Base-by-base conservation (phyloP, 1,284 basidiomycete species). In the Hymenochaete sp. region DNA sequence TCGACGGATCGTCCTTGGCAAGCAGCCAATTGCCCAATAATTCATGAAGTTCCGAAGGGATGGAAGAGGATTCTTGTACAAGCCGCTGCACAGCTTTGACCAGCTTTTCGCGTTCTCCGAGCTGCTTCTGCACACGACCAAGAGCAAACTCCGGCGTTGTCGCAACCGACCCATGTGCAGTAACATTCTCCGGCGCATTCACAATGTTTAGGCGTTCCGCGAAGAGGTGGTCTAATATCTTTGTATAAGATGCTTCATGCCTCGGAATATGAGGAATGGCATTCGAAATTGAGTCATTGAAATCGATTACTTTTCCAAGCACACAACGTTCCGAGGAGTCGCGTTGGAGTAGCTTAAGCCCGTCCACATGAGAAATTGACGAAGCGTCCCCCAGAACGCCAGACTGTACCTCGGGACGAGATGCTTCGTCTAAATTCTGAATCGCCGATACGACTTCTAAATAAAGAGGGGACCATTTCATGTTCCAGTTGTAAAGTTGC, bases 81-180 rank as follows among this genome's bases (percentile, higher is more conserved):
- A 49, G 37, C 6, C 47, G 38, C 55, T 80, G 74, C 38, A 88
- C 75, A 21, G 76, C 71, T 14, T 67, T 61, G 33, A 82, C 62
- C 21, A 93, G 75, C 45, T 78, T 72, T 21, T 71, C 68, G 16
- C 88, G 77, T 53, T 79, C 74, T 50, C 84, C 81, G 47, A 91
- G 64, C 59, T 92, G 79, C 3, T 85, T 87, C 22, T 90, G 80
- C 35, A 93, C 82, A 50, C 91, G 85, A 32, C 95, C 93, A 27
- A 98, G 77, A 0, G 95, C 93, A 60, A 86, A 98, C 59, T 98
- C 91, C 2, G 95, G 95, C 28, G 77, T 86, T 13, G 90, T 93
- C 10, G 91, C 87, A 45, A 79, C 61, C 39, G 73, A 64, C 18
- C 89, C 86, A 53, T 83, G 74, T 13, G 79, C 65, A 6, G 74